Conservation (phyloP, 306 rosid species). For the Prunus kanzakura region DNA sequence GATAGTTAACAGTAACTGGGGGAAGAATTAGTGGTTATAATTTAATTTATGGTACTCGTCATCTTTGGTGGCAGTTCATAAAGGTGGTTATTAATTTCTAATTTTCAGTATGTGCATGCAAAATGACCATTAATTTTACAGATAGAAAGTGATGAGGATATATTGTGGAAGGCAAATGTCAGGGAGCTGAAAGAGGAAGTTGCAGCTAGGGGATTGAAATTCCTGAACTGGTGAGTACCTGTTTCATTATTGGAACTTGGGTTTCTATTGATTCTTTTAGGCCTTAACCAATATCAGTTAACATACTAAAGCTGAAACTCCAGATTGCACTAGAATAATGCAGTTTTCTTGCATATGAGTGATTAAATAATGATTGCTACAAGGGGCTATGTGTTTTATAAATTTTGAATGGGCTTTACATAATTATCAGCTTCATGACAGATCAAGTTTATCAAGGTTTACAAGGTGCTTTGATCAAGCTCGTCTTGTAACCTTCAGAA, state of each 20-base stretch:
- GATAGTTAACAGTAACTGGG: neutral
- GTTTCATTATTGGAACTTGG: conserved; percentile 6
- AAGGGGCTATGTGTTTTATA: neutral
- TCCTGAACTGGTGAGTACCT: conserved; percentile 66
- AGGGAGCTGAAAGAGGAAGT: conserved; percentile 88
- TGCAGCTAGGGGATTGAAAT: conserved; percentile 68
- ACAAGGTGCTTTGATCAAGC: conserved; percentile 6
- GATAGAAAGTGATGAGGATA: conserved; percentile 80
- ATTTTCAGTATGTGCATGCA: conserved; percentile 22
- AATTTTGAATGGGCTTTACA: conserved; percentile 1
- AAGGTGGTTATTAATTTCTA: conserved; percentile 1
- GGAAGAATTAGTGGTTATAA: conserved; percentile 1
- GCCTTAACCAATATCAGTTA: neutral
- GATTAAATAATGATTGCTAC: neutral
- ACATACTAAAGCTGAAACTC: neutral
- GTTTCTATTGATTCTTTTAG: conserved; percentile 13
- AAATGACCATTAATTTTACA: conserved; percentile 35
- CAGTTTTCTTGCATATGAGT: neutral
- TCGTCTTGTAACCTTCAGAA: conserved; percentile 19
- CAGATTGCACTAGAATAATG: neutral
- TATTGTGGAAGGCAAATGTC: conserved; percentile 64
- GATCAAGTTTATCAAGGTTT: conserved; percentile 1
- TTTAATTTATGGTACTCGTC: conserved; percentile 28
- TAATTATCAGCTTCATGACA: neutral
- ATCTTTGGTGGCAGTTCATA: conserved; percentile 24